Evolutionary conservation across 495 filamentous ascomycete genomes (phyloP).

Genomic region (Neurospora sublineolata): DNA sequence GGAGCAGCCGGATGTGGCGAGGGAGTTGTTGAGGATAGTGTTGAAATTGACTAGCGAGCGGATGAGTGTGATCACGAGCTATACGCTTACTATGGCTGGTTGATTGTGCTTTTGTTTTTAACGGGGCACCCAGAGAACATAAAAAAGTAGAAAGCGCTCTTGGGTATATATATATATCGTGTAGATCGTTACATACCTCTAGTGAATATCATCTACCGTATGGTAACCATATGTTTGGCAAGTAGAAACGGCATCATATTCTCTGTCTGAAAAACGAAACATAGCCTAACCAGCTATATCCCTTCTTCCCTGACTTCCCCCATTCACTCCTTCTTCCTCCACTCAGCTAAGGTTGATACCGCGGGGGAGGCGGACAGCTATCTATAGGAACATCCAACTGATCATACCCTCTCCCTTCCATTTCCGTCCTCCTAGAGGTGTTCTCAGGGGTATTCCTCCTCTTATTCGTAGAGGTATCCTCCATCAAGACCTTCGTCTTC

Average conservation of each 20-base stretch:
- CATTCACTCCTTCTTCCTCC: neutral
- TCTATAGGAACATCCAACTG: neutral
- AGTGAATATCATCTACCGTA: neutral
- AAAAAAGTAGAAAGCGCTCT: neutral
- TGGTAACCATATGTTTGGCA: neutral
- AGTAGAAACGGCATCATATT: neutral
- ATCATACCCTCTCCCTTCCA: neutral
- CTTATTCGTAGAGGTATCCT: neutral
- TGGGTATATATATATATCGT: neutral
- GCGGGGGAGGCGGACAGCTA: neutral
- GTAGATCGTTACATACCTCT: neutral
- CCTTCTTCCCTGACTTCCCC: neutral
- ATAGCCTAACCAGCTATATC: neutral
- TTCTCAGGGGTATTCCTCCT: neutral
- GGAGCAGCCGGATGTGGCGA: slow-evolving; percentile 60
- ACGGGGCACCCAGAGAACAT: neutral
- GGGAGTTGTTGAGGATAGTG: slow-evolving; percentile 70
- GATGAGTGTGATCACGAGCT: slow-evolving; percentile 74
- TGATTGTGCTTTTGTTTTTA: slow-evolving; percentile 4
- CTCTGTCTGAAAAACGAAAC: neutral
- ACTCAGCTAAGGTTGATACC: neutral
- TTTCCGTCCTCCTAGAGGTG: neutral
- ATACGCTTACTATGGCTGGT: slow-evolving; percentile 30
- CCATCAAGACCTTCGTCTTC: neutral
- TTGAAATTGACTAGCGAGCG: slow-evolving; percentile 82